phyloP scores from a whole-genome alignment of 495 filamentous ascomycete genomes.

The Lasiosphaeris hirsuta region DNA sequence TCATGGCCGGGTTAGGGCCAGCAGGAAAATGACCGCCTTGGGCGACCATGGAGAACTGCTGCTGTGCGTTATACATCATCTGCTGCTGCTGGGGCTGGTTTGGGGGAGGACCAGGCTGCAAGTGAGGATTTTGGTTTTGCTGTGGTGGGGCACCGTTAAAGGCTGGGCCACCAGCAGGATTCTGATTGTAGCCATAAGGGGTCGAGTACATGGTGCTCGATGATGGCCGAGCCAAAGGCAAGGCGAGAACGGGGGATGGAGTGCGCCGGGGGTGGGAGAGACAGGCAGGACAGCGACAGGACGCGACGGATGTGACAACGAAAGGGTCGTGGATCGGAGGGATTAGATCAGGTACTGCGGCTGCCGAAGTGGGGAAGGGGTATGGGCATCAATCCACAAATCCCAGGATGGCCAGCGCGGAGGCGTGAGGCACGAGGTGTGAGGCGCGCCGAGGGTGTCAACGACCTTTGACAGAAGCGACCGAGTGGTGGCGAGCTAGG shows the following conservation, averaged over 20 bases:
- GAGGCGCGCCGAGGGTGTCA: neutral
- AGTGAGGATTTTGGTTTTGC: conserved; percentile 44
- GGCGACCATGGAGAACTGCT: conserved; percentile 45
- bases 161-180: conserved; percentile 40
- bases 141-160: conserved; percentile 50
- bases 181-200: conserved; percentile 46
- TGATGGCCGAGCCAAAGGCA: conserved; percentile 24
- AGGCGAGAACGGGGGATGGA: conserved; percentile 12
- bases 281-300: conserved; percentile 10
- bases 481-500: conserved; percentile 1
- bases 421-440: neutral
- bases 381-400: conserved; percentile 25
- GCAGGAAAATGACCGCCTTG: conserved; percentile 42
- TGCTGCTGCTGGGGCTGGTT: conserved; percentile 48
- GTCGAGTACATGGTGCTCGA: conserved; percentile 46
- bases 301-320: conserved; percentile 24
- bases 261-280: conserved; percentile 13
- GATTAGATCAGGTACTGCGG: conserved; percentile 36
- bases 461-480: neutral
- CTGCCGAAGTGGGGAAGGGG: conserved; percentile 33
- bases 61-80: conserved; percentile 45
- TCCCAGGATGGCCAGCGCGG: conserved; percentile 5
- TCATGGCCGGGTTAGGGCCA: conserved; percentile 43
- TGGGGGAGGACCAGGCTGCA: conserved; percentile 45
- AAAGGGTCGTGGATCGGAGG: conserved; percentile 16